Conservation (phyloP, 192 early-diverging fungal species). For the Lunasporangiospora selenospora region DNA sequence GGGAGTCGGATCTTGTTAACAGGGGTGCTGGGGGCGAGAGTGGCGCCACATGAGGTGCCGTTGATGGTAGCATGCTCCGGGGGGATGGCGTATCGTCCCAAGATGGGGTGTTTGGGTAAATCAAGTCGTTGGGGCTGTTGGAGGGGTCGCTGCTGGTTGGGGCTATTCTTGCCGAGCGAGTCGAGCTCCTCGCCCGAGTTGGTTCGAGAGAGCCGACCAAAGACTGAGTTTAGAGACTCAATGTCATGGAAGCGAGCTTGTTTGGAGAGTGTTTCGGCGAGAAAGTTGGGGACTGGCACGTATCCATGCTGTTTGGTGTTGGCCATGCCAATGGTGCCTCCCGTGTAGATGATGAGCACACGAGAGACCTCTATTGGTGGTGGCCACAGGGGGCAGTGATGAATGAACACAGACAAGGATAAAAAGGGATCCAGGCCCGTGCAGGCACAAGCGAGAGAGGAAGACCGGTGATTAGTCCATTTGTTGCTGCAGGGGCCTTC, state of each 20-base stretch:
- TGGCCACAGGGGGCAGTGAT: not conserved
- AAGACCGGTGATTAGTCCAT: too few relatives aligned
- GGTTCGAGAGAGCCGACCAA: slow-evolving; percentile 36
- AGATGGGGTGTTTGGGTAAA: slow-evolving; percentile 33
- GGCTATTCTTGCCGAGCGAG: slow-evolving; percentile 5
- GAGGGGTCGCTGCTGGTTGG: slow-evolving; percentile 52
- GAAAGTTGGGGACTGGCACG: slow-evolving; percentile 78
- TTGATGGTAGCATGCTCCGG: slow-evolving; percentile 34
- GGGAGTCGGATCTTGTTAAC: slow-evolving; percentile 36
- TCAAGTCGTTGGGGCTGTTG: slow-evolving; percentile 45
- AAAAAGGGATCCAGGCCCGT: not conserved
- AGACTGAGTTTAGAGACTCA: slow-evolving; percentile 41
- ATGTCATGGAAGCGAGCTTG: slow-evolving; percentile 89
- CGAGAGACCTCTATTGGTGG: slow-evolving; percentile 69
- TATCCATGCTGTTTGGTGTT: slow-evolving; percentile 74
- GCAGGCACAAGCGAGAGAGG: not conserved
- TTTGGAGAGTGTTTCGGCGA: slow-evolving; percentile 76
- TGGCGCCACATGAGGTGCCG: slow-evolving; percentile 29
- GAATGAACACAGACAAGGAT: not conserved
- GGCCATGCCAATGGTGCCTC: slow-evolving; percentile 95
- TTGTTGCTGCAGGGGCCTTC: too few relatives aligned
- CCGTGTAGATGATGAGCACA: slow-evolving; percentile 93
- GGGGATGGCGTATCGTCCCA: slow-evolving; percentile 31
- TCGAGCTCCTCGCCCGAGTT: slow-evolving; percentile 30
- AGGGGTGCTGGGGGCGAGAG: slow-evolving; percentile 24